Evolutionary conservation across 2,329 filamentous ascomycete species (phyloP), one percentile per base, ranked within the genome.

Genomic region (Pseudocercospora fijiensis): DNA sequence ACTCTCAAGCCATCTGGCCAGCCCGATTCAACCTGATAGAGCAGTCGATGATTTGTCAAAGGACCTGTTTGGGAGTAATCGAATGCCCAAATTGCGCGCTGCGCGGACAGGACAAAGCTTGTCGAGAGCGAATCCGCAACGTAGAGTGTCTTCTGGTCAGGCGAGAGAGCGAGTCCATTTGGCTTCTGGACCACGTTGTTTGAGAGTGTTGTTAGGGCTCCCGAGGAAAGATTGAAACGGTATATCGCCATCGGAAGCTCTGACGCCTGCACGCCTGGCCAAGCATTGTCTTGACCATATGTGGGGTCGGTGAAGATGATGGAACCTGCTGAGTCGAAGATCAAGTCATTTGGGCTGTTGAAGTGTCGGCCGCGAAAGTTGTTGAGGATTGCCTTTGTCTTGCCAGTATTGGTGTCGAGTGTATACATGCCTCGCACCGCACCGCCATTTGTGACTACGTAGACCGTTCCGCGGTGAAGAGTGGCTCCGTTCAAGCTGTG

Each of bases 321-420:
- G 11, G 70, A 67, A 4, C 59, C 61, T 43, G 81, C 85, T 69
- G 9, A 84, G 72, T 22, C 84, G 67, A 86, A 74, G 1, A 80
- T 78, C 0, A 84, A 77, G 64, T 88, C 86, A 66, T 88, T 88
- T 3, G 86, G 75, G 0, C 85, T 86, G 72, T 82, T 86, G 74
- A 88, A 86, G 53, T 85, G 74, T 79, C 85, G 80, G 7, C 86
- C 86, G 41, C 84, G 84, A 71, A 78, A 88, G 72, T 85, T 86
- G 70, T 86, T 86, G 13, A 88, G 62, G 6, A 88, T 74, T 0
- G 67, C 58, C 33, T 65, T 65, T n/a, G 65, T 59, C 16, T 61
- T 57, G 4, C 64, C 69, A 2, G 43, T 47, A 7, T 10, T 47
- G 8, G 66, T 65, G 27, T 56, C 27, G 18, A 20, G 11, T 8